Evolutionary conservation across 768 basidiomycete species (phyloP).

Genomic region (Boletus eberwhitei): DNA sequence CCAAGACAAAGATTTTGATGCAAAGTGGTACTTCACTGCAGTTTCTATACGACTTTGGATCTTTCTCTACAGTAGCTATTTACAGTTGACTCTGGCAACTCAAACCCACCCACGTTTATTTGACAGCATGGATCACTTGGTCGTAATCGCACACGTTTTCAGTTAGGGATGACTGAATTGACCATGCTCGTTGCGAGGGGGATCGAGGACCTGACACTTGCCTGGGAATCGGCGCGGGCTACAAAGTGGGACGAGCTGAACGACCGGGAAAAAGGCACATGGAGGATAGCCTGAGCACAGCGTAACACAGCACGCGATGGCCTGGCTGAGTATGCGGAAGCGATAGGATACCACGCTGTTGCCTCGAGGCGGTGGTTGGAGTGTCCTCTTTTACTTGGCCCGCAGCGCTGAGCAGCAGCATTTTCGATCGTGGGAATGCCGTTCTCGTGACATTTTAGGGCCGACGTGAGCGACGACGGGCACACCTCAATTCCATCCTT

Average conservation of each 20-base stretch:
- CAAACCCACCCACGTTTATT: conserved; percentile 4
- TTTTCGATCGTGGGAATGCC: conserved; percentile 21
- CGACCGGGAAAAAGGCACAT: neutral
- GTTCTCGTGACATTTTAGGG: conserved; percentile 26
- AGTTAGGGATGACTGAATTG: conserved; percentile 1
- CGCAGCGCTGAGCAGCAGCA: neutral
- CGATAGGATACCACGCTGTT: conserved; percentile 9
- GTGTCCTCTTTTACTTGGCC: neutral
- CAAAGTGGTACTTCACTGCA: conserved; percentile 14
- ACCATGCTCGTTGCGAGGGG: neutral
- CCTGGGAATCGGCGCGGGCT: conserved; percentile 17
- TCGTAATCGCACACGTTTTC: conserved; percentile 21
- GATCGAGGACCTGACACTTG: conserved; percentile 7
- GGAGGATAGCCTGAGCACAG: conserved; percentile 4
- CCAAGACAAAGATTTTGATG: conserved; percentile 5
- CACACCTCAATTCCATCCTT: conserved; percentile 11
- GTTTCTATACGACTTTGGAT: conserved; percentile 25
- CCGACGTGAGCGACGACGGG: conserved; percentile 8
- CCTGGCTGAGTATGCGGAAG: neutral
- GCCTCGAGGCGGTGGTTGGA: conserved; percentile 20
- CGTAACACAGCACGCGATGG: conserved; percentile 6
- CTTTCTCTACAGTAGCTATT: conserved; percentile 24
- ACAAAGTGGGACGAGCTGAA: conserved; percentile 2
- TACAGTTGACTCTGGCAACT: conserved; percentile 19
- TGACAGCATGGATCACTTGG: conserved; percentile 15